Evolutionary conservation across 345 rosid genomes (phyloP), one percentile per base, ranked within the genome.

Genomic region (Balakata baccata): DNA sequence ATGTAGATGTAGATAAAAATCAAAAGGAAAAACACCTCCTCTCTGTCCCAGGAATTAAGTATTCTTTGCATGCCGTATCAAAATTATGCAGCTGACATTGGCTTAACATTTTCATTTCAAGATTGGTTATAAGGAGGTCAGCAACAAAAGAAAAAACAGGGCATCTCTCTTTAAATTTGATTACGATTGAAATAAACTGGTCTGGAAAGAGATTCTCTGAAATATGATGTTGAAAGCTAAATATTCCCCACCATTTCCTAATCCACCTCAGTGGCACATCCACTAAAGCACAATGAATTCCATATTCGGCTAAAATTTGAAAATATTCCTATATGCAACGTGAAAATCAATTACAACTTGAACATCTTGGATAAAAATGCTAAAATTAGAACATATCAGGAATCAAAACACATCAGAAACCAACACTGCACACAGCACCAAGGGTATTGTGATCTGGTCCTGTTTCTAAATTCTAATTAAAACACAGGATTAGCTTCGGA

Each of bases 241-340:
- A 66, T 66, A 46, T 47, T 47, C 70, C 57, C 25, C 11, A 66
- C 4, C 11, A 25, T 23, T 14, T 47, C 41, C 18, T 46, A 46
- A 49, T 49, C 43, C 54, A 11, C 47, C 39, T 47, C 7, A 25
- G 13, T 3, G 53, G 70, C 12, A 66, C 7, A 49, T 6, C n/a
- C 41, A 66, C 43, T 14, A 67, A 49, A 49, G 56, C 54, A 66
- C n/a, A 66, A 49, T 37, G 43, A 58, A 58, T 58, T 25, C 50
- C 56, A 18, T 58, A 9, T 3, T 3, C 20, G 34, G 11, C 11
- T 20, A 34, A 45, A 37, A 66, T 23, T 7, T 37, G 11, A 67
- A 49, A 49, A 49, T 23, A 49, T 67, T 25, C 70, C 1, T 9
- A 6, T 41, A 18, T 63, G 45, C 7, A 12, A 18, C 7, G 41